Conservation (phyloP, 768 basidiomycete genomes). For the Glaciozyma antarctica region DNA sequence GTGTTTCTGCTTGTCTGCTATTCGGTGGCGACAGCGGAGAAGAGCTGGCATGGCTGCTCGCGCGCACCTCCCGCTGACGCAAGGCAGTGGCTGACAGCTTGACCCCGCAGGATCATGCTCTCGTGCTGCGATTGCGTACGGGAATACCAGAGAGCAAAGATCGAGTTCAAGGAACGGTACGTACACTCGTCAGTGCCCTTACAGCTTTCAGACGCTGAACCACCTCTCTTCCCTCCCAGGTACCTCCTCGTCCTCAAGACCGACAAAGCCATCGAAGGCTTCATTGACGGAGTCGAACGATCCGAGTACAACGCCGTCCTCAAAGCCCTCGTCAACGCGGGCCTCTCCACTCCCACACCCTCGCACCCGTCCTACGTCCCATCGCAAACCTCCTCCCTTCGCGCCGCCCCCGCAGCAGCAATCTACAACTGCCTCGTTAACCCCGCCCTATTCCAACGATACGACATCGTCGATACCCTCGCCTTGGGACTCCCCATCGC, state of each 20-base stretch:
- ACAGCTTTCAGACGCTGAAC: background rate
- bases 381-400: slow-evolving; percentile 31
- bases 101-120: slow-evolving; percentile 49
- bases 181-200: slow-evolving; percentile 38
- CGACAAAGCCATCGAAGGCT: slow-evolving; percentile 42
- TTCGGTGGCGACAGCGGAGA: too few species aligned
- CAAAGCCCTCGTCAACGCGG: slow-evolving; percentile 1
- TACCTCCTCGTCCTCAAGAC: slow-evolving; percentile 12
- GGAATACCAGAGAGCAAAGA: slow-evolving; percentile 56
- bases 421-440: slow-evolving; percentile 59
- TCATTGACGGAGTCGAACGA: slow-evolving; percentile 59
- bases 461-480: slow-evolving; percentile 42
- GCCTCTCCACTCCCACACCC: slow-evolving; percentile 32
- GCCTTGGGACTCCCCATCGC: slow-evolving; percentile 12
- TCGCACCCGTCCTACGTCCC: background rate
- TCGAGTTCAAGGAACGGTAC: slow-evolving; percentile 59
- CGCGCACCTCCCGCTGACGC: background rate
- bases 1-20: too few species aligned
- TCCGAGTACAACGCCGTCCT: slow-evolving; percentile 48
- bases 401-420: slow-evolving; percentile 47
- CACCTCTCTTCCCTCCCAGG: background rate
- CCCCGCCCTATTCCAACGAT: slow-evolving; percentile 50
- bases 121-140: slow-evolving; percentile 64
- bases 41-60: too few species aligned
- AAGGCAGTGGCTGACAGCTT: background rate